Conservation (phyloP, 148 eudicot genomes). For the Diospyros lotus region DNA sequence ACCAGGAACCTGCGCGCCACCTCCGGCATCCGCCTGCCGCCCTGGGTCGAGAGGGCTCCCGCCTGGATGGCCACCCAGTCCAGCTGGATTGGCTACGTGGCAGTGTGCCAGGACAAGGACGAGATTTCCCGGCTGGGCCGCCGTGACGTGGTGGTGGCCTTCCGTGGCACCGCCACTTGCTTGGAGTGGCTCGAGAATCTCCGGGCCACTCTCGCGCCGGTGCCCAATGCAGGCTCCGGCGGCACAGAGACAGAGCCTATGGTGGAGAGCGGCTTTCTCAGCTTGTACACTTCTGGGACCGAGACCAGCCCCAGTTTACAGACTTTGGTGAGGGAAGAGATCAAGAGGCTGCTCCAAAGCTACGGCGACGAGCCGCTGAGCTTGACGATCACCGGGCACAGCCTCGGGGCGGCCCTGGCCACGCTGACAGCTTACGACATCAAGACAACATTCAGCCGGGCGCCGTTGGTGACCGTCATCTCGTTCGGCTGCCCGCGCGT, state of each 20-base stretch:
- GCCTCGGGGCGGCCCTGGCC: conserved; percentile 55
- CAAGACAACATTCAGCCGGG: conserved; percentile 22
- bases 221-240: conserved; percentile 28
- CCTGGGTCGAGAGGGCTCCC: background rate
- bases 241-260: conserved; percentile 16
- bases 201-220: conserved; percentile 33
- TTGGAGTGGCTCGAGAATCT: conserved; percentile 26
- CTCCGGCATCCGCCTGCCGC: conserved; percentile 9
- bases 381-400: conserved; percentile 47
- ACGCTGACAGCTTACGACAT: conserved; percentile 42
- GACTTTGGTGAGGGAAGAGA: conserved; percentile 28
- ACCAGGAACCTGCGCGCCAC: conserved; percentile 11
- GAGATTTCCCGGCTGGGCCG: conserved; percentile 16
- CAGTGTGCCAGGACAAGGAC: conserved; percentile 13
- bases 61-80: background rate
- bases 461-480: conserved; percentile 35
- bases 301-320: conserved; percentile 26
- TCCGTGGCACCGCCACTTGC: conserved; percentile 10
- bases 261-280: conserved; percentile 51
- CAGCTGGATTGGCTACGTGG: conserved; percentile 17
- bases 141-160: conserved; percentile 13
- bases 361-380: conserved; percentile 36
- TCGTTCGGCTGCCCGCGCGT: conserved; percentile 56
- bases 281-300: conserved; percentile 37
- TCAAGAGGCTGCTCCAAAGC: conserved; percentile 22